Percentiles rank a stretch among this genome's conserved stretches.
Conservation (phyloP, 2,329 filamentous ascomycete species). For the Arthroderma sp. region DNA sequence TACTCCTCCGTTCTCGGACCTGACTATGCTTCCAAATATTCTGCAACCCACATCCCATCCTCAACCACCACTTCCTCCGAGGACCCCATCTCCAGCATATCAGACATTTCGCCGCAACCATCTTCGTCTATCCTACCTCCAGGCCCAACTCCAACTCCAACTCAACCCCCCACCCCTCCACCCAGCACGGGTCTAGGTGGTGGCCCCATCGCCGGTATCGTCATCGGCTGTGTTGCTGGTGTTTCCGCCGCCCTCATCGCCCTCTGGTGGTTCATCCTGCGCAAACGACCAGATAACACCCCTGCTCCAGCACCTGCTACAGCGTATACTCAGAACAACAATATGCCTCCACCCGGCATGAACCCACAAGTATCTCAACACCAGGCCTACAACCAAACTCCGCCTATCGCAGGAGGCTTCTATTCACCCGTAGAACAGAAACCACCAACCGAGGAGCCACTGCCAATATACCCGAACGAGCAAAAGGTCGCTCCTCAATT, state of each 20-base stretch:
- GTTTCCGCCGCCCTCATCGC: conserved; percentile 10
- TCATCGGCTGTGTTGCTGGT: conserved; percentile 12
- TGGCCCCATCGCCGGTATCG: conserved; percentile 16
- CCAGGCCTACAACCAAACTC: background rate
- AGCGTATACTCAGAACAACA: background rate
- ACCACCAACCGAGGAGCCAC: conserved; percentile 1
- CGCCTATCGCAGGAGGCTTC: conserved; percentile 9
- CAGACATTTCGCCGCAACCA: background rate
- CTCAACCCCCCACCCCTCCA: background rate
- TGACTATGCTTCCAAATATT: conserved; percentile 7
- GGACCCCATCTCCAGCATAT: background rate
- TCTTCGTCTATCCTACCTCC: background rate
- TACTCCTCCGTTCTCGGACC: conserved; percentile 15
- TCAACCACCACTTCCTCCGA: background rate
- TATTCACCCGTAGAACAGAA: conserved; percentile 12
- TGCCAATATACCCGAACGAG: conserved; percentile 9
- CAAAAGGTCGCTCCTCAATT: conserved; percentile 5
- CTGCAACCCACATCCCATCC: background rate
- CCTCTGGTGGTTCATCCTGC: conserved; percentile 12
- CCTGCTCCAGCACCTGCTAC: background rate
- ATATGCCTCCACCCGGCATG: background rate
- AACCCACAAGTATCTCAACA: background rate
- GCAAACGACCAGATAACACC: conserved; percentile 9
- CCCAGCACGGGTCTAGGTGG: conserved; percentile 5
- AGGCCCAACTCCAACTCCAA: background rate